Percentiles rank a stretch among this genome's conserved stretches.
These are phyloP conservation scores for Ehretia macrophylla DNA, from an alignment of 257 asterid species.

Conservation along the genomic window DNA sequence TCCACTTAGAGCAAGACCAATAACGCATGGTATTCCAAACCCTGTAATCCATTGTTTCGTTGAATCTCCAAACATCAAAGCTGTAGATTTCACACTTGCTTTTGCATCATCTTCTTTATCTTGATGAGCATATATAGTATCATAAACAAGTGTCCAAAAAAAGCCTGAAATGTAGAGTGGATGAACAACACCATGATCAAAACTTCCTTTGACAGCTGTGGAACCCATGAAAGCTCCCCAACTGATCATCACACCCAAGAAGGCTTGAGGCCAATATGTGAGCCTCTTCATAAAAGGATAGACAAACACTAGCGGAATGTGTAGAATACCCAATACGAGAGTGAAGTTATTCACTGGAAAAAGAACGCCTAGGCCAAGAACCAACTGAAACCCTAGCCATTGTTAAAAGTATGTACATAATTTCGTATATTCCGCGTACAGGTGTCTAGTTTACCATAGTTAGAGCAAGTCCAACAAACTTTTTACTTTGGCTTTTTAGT, in stretches of 20 bases:
- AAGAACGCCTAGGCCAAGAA: neutral
- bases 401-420: no score
- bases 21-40: slow-evolving; percentile 69
- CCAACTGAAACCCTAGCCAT: neutral
- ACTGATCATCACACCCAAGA: neutral
- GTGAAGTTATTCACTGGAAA: neutral
- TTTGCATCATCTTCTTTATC: slow-evolving; percentile 79
- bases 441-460: no score
- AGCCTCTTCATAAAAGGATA: slow-evolving; percentile 5
- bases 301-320: neutral
- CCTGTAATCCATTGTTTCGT: slow-evolving; percentile 76
- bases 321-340: neutral
- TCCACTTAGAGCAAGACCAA: slow-evolving; percentile 51
- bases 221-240: slow-evolving; percentile 7
- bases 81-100: slow-evolving; percentile 93
- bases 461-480: no score
- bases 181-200: neutral
- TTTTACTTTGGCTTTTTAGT: no score
- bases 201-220: neutral
- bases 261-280: slow-evolving; percentile 5
- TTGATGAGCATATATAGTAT: slow-evolving; percentile 9
- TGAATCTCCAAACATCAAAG: slow-evolving; percentile 77
- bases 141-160: slow-evolving; percentile 6
- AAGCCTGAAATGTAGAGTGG: neutral
- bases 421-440: no score